Conservation (phyloP, 306 rosid species). For the Vigna trinervia region DNA sequence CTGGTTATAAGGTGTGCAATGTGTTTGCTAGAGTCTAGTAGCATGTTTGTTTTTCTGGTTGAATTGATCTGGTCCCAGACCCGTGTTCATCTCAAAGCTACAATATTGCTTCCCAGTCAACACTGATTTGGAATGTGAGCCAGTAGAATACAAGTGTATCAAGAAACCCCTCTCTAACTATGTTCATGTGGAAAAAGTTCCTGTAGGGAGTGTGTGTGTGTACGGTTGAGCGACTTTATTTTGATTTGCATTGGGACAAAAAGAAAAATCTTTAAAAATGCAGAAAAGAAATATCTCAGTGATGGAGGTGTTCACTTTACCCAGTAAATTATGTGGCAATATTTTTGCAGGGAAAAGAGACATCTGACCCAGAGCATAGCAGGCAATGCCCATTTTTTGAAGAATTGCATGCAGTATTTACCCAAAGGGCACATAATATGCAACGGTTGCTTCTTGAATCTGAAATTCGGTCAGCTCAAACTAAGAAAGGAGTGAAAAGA, state of each 20-base stretch:
- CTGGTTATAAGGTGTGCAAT: conserved; percentile 21
- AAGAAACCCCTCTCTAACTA: background rate
- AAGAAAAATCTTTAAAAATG: background rate
- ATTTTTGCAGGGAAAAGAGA: conserved; percentile 80
- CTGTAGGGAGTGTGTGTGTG: background rate
- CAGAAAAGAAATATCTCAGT: background rate
- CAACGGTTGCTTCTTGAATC: conserved; percentile 72
- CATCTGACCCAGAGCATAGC: conserved; percentile 77
- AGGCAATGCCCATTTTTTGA: conserved; percentile 83
- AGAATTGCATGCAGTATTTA: conserved; percentile 78
- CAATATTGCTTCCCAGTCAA: too few species aligned
- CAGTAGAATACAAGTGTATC: too few species aligned
- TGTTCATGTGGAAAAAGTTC: background rate
- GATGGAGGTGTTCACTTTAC: conserved; percentile 9
- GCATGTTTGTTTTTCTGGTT: too few species aligned
- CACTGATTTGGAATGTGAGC: too few species aligned
- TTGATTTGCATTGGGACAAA: background rate
- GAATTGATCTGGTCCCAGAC: too few species aligned
- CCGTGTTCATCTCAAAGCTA: too few species aligned
- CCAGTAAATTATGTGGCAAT: background rate
- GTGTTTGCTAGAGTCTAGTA: conserved; percentile 3
- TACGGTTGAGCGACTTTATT: background rate
- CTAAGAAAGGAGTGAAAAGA: conserved; percentile 66
- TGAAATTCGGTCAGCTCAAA: conserved; percentile 57
- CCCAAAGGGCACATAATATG: conserved; percentile 75